Conservation (phyloP, 768 basidiomycete species). For the Leccinum incarnatum region DNA sequence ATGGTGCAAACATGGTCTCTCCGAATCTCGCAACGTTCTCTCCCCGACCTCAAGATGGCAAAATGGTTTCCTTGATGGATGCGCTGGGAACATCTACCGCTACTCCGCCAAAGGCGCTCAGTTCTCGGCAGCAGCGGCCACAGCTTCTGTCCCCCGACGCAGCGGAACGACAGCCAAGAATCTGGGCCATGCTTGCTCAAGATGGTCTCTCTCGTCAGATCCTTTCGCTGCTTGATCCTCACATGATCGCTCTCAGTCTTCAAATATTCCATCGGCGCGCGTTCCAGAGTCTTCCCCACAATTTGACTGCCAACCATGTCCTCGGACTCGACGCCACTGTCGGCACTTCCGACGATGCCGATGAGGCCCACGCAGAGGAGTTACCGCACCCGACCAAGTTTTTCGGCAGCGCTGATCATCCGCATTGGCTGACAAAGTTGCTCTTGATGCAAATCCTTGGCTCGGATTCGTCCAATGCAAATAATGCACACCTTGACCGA, state of each 20-base stretch:
- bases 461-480: slow-evolving; percentile 45
- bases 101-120: slow-evolving; percentile 26
- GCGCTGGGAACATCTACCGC: slow-evolving; percentile 34
- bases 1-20: slow-evolving; percentile 25
- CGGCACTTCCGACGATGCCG: slow-evolving; percentile 5
- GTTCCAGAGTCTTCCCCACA: slow-evolving; percentile 50
- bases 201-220: slow-evolving; percentile 70
- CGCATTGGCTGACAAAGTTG: slow-evolving; percentile 80
- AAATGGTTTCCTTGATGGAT: slow-evolving; percentile 44
- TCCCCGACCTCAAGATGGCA: slow-evolving; percentile 48
- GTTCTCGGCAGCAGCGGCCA: slow-evolving; percentile 22
- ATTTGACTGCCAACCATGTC: slow-evolving; percentile 48
- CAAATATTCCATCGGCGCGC: slow-evolving; percentile 57
- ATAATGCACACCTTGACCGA: slow-evolving; percentile 29
- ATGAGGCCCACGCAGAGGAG: background rate
- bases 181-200: slow-evolving; percentile 54
- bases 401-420: slow-evolving; percentile 66
- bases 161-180: slow-evolving; percentile 30
- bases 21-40: slow-evolving; percentile 52
- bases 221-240: slow-evolving; percentile 60
- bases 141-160: slow-evolving; percentile 20
- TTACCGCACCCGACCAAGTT: slow-evolving; percentile 36
- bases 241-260: slow-evolving; percentile 61
- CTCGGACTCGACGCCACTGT: slow-evolving; percentile 31
- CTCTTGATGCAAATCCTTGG: slow-evolving; percentile 70